phyloP scores from a whole-genome alignment of 164 flowering plant genomes.

The Nymphaea thermarum region DNA sequence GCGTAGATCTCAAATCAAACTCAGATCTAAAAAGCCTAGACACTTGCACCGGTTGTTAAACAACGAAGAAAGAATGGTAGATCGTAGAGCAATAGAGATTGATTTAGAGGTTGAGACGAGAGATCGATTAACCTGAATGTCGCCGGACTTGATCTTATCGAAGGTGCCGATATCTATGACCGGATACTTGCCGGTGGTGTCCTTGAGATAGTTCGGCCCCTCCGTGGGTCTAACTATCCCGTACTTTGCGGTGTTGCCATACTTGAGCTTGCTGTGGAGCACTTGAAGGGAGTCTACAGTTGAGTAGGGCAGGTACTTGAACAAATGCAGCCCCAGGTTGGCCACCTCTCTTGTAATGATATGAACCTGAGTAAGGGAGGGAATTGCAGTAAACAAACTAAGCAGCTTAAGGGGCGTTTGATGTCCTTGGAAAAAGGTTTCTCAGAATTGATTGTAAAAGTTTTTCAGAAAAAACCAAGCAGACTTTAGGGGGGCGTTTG shows the following conservation, averaged over 20 bases:
- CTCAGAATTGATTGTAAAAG: too few relatives aligned
- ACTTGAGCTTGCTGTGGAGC: neutral
- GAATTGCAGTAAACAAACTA: too few relatives aligned
- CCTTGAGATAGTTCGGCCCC: constrained; percentile 31
- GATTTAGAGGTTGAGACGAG: too few relatives aligned
- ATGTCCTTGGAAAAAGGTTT: too few relatives aligned
- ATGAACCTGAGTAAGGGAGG: constrained; percentile 13
- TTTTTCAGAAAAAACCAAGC: too few relatives aligned
- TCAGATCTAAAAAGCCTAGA: too few relatives aligned
- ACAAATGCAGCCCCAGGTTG: constrained; percentile 19
- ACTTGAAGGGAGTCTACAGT: constrained; percentile 16
- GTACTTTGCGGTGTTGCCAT: constrained; percentile 17
- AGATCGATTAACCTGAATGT: constrained; percentile 17
- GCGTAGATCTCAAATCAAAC: too few relatives aligned
- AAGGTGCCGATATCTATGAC: constrained; percentile 38
- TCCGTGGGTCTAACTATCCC: constrained; percentile 19
- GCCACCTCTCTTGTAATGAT: constrained; percentile 24
- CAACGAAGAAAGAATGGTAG: neutral
- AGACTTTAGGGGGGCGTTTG: too few relatives aligned
- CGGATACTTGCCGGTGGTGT: constrained; percentile 17
- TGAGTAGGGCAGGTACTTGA: constrained; percentile 12
- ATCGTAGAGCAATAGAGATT: neutral
- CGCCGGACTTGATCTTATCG: constrained; percentile 14
- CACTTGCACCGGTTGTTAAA: too few relatives aligned
- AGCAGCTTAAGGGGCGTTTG: too few relatives aligned